Percentiles rank a stretch among this genome's conserved stretches.
These are phyloP conservation scores for Tulasnella calospora DNA, from an alignment of 768 basidiomycete genomes.

Conservation along the genomic window DNA sequence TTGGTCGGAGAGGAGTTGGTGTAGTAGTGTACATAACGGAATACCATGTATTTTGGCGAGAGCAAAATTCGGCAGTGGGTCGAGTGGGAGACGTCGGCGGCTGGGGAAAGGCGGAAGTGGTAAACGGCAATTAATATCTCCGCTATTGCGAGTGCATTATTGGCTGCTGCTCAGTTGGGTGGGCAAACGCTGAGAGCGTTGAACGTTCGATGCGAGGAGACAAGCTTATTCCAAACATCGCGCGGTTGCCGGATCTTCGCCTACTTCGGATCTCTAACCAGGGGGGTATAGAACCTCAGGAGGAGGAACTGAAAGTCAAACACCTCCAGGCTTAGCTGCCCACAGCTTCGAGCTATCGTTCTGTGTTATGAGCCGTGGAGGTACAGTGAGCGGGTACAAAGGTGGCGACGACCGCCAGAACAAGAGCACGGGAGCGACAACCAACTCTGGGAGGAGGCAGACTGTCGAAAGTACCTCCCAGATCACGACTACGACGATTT, in stretches of 20 bases:
- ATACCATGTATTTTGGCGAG: too few species aligned
- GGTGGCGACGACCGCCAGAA: not conserved
- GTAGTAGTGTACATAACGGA: too few species aligned
- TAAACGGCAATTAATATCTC: too few species aligned
- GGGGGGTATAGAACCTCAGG: not conserved
- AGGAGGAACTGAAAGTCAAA: not conserved
- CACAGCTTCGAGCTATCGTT: not conserved
- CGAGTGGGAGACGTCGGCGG: too few species aligned
- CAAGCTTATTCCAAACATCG: not conserved
- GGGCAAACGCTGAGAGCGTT: too few species aligned
- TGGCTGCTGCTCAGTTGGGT: too few species aligned
- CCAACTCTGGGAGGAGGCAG: not conserved
- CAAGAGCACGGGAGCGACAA: not conserved
- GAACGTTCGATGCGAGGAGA: not conserved
- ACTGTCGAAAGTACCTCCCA: not conserved
- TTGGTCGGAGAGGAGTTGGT: too few species aligned
- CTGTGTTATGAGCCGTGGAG: not conserved
- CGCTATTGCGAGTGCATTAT: too few species aligned
- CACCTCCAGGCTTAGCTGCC: not conserved
- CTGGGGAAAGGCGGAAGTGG: too few species aligned
- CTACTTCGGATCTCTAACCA: not conserved
- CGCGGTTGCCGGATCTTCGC: not conserved
- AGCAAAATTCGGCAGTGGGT: too few species aligned
- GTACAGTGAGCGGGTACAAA: not conserved
- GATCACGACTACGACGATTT: not conserved